A percentile compares a stretch with the other conserved stretches of the same genome.
These are phyloP conservation scores for Corynespora cassiicola DNA, from an alignment of 2,329 filamentous ascomycete genomes.

Conservation along the genomic window DNA sequence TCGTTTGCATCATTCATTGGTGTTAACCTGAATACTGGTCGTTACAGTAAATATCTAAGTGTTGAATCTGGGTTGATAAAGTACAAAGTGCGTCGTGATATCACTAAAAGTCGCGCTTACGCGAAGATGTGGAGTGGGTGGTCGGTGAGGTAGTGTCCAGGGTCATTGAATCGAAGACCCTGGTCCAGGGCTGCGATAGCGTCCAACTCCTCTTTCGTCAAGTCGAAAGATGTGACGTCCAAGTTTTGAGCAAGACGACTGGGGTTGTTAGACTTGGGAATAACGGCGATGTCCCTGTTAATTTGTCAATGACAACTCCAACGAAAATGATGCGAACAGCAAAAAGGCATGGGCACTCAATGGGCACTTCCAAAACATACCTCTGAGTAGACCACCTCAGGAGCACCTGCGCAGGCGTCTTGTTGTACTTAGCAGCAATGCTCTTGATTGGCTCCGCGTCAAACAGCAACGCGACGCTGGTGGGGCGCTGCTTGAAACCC, in stretches of 20 bases:
- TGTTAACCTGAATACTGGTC: not conserved
- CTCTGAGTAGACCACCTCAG: slow-evolving; percentile 85
- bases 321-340: not conserved
- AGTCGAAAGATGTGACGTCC: slow-evolving; percentile 37
- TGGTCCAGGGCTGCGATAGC: slow-evolving; percentile 41
- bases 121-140: slow-evolving; percentile 33
- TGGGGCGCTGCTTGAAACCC: slow-evolving; percentile 71
- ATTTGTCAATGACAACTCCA: slow-evolving; percentile 58
- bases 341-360: not conserved
- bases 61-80: not conserved
- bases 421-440: slow-evolving; percentile 73
- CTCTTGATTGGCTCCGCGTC: slow-evolving; percentile 69
- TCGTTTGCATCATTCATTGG: slow-evolving; percentile 1
- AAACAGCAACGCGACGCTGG: slow-evolving; percentile 70
- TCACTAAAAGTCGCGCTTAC: slow-evolving; percentile 8
- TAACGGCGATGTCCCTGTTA: slow-evolving; percentile 25
- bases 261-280: slow-evolving; percentile 30
- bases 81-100: not conserved
- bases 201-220: slow-evolving; percentile 28
- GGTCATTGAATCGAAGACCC: slow-evolving; percentile 41
- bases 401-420: slow-evolving; percentile 79
- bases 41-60: slow-evolving; percentile 1
- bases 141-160: slow-evolving; percentile 29
- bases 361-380: slow-evolving; percentile 7
- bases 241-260: slow-evolving; percentile 30